Percentiles rank a stretch among this genome's conserved stretches.
Conservation (phyloP, 805 yeast genomes). For the Barnettozyma populi region DNA sequence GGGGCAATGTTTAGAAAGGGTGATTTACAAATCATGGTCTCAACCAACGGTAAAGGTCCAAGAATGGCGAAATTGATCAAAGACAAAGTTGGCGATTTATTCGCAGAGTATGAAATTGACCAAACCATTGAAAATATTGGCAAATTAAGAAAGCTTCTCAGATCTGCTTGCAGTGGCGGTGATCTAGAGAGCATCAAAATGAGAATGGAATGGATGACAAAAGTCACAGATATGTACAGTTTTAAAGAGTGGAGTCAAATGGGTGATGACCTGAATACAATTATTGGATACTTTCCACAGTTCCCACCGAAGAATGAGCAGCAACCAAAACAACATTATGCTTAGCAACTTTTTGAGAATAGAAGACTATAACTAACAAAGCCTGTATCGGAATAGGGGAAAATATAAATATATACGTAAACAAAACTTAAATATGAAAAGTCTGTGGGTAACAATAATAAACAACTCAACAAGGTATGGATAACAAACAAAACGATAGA, state of each 20-base stretch:
- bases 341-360: neutral
- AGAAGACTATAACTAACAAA: neutral
- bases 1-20: slow-evolving; percentile 75
- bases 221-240: slow-evolving; percentile 53
- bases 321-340: neutral
- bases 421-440: no score
- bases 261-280: slow-evolving; percentile 24
- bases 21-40: slow-evolving; percentile 71
- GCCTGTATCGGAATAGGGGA: neutral
- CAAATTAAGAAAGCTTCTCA: slow-evolving; percentile 42
- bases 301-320: slow-evolving; percentile 35
- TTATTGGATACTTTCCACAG: slow-evolving; percentile 46
- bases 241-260: slow-evolving; percentile 56
- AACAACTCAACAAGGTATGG: neutral
- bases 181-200: slow-evolving; percentile 44
- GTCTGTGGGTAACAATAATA: neutral
- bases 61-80: slow-evolving; percentile 62
- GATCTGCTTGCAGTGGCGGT: slow-evolving; percentile 41
- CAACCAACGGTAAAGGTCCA: slow-evolving; percentile 81
- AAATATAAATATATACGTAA: neutral
- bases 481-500: neutral
- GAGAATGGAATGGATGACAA: slow-evolving; percentile 69
- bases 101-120: slow-evolving; percentile 39
- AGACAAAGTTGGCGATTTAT: slow-evolving; percentile 41
- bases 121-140: slow-evolving; percentile 59